A percentile compares a stretch with the other conserved stretches of the same genome.
Conservation (phyloP, 176 grass and related monocot species). For the Eleusine coracana region DNA sequence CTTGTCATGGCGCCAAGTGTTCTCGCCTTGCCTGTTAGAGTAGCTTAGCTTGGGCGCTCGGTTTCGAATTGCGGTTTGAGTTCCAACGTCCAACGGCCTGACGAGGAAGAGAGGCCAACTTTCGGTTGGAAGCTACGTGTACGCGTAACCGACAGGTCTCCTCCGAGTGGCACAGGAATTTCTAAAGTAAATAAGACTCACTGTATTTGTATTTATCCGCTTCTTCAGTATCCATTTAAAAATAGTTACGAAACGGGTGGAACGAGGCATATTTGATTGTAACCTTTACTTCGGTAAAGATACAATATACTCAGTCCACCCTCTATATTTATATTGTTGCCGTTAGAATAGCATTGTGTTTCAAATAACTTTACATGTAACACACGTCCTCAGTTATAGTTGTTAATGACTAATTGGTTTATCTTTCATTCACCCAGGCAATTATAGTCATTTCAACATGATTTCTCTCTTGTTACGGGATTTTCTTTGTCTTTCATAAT, state of each 20-base stretch:
- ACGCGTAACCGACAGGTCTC: conserved; percentile 10
- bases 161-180: background rate
- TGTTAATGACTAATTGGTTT: too few relatives aligned
- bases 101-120: background rate
- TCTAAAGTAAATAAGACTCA: background rate
- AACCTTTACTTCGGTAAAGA: background rate
- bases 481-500: too few relatives aligned
- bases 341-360: too few relatives aligned
- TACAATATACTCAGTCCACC: too few relatives aligned
- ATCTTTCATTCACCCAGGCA: too few relatives aligned
- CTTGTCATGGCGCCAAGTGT: conserved; percentile 3
- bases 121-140: background rate
- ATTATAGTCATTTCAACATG: too few relatives aligned
- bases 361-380: too few relatives aligned
- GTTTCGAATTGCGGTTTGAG: conserved; percentile 3
- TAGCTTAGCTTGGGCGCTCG: background rate
- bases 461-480: too few relatives aligned
- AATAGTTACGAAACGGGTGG: background rate
- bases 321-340: too few relatives aligned
- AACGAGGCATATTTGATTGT: background rate
- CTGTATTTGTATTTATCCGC: background rate
- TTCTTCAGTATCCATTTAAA: background rate
- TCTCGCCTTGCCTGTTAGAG: background rate
- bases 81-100: conserved; percentile 5
- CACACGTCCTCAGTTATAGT: too few relatives aligned